Percentiles rank a stretch among this genome's conserved stretches.
These are phyloP conservation scores for Penicillium ochrochloron DNA, from an alignment of 495 filamentous ascomycete genomes.

Conservation along the genomic window DNA sequence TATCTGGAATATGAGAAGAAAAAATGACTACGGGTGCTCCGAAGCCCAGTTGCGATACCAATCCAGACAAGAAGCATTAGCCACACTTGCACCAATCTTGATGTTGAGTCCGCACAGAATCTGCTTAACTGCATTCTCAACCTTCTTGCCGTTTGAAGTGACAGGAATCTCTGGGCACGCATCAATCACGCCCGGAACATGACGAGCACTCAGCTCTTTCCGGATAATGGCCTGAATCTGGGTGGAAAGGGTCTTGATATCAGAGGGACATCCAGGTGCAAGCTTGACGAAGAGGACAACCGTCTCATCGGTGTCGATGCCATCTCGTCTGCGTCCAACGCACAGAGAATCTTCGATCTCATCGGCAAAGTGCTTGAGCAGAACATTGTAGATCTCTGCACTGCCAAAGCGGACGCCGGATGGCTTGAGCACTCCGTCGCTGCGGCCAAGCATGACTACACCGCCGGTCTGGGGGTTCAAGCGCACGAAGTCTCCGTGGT, in stretches of 20 bases:
- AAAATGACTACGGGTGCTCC: conserved; percentile 37
- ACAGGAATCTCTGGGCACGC: conserved; percentile 81
- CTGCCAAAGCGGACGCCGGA: conserved; percentile 85
- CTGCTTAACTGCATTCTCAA: conserved; percentile 92
- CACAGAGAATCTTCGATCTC: conserved; percentile 85
- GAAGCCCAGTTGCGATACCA: conserved; percentile 80
- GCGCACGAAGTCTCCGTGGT: conserved; percentile 92
- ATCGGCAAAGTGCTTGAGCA: conserved; percentile 76
- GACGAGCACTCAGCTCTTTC: conserved; percentile 78
- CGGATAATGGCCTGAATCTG: conserved; percentile 67
- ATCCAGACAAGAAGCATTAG: conserved; percentile 79
- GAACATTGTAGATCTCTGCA: conserved; percentile 91
- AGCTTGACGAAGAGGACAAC: conserved; percentile 87
- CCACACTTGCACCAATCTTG: conserved; percentile 84
- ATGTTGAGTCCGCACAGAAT: conserved; percentile 87
- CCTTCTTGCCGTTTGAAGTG: conserved; percentile 93
- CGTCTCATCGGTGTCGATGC: conserved; percentile 75
- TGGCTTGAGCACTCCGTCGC: conserved; percentile 90
- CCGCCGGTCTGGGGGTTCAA: conserved; percentile 76
- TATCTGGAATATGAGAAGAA: conserved; percentile 2
- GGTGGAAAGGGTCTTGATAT: conserved; percentile 51
- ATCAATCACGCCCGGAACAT: conserved; percentile 83
- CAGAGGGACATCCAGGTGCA: conserved; percentile 35
- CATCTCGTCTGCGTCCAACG: conserved; percentile 72
- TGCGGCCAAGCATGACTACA: conserved; percentile 83